Base-by-base conservation (phyloP, 495 filamentous ascomycete genomes). In the Mycothermus thermophilus region DNA sequence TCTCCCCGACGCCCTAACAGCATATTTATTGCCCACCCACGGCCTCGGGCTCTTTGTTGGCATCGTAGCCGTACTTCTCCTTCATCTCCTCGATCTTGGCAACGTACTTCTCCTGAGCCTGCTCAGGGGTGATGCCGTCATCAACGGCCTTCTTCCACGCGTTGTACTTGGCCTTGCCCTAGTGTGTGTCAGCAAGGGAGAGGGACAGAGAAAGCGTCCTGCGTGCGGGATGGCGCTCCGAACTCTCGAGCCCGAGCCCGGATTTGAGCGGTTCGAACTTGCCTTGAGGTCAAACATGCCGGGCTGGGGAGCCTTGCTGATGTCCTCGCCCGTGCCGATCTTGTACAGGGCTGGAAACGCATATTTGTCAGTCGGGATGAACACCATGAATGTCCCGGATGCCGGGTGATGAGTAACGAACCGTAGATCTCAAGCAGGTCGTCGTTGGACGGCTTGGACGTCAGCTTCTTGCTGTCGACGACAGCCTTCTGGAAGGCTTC, bases 111-210 rank as follows among this genome's bases (percentile, higher is more conserved):
- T 71, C 70, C 73, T 88, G 74, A 7, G 83, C 81, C 36, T 77
- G 54, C 41, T 71, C 62, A 26, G 64, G 37, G 30, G 62, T 70
- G 32, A 77, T 54, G 32, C 67, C 67, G 16, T 77, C 59, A 37
- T 75, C 58, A 41, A 69, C 58, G 38, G 75, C 38, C 38, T 71
- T 66, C 56, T 77, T 52, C 83, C 83, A 94, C 13, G 75, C 77
- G 22, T 67, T 66, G 63, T 74, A 69, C 68, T 88, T 90, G 42
- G 74, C 75, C 62, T 85, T 88, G 57, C 60, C 74, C 83, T 92
- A 28, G 32, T 44, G 43, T 21, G 27, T 24, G 26, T 36, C 2
- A 38, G 27, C 1, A n/a, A 16, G 17, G 11, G 7, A n/a, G n/a
- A n/a, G n/a, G n/a, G n/a, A n/a, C n/a, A n/a, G n/a, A n/a, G n/a